A percentile compares a stretch with the other conserved stretches of the same genome.
phyloP scores from a whole-genome alignment of 352 stramenopile genomes.

The Phytophthora foliorum region DNA sequence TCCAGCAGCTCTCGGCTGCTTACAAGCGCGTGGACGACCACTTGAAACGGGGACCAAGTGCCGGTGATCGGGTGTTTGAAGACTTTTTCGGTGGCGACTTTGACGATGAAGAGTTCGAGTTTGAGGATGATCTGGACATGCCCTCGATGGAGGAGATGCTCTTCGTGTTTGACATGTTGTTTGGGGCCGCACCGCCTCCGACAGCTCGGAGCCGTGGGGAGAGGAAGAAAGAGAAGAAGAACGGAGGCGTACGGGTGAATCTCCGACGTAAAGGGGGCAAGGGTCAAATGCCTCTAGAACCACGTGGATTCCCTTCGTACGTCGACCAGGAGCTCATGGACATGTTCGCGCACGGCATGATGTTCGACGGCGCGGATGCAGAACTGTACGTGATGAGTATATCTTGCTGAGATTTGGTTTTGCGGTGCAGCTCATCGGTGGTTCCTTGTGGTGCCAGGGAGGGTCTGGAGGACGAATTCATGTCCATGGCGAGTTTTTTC shows the following conservation, averaged over 20 bases:
- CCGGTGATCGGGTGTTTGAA: constrained; percentile 14
- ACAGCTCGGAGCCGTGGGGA: neutral
- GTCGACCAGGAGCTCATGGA: constrained; percentile 36
- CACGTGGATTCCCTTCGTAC: constrained; percentile 16
- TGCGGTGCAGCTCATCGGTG: neutral
- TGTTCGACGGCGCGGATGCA: constrained; percentile 21
- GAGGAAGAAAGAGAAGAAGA: constrained; percentile 20
- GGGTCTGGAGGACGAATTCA: constrained; percentile 56
- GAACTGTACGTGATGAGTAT: constrained; percentile 16
- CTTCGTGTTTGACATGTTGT: constrained; percentile 84
- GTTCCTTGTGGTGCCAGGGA: constrained; percentile 11
- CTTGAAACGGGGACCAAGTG: constrained; percentile 36
- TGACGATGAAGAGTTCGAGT: constrained; percentile 39
- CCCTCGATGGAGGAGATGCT: constrained; percentile 79
- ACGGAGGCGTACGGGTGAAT: constrained; percentile 26
- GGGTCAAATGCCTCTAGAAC: neutral
- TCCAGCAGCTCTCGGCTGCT: constrained; percentile 74
- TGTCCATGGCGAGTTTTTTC: constrained; percentile 60
- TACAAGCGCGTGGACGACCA: constrained; percentile 79
- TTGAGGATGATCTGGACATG: constrained; percentile 39
- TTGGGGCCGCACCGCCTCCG: constrained; percentile 30
- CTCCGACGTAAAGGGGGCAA: constrained; percentile 22
- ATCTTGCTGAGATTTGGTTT: neutral
- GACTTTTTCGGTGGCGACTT: constrained; percentile 22
- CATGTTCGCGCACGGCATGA: constrained; percentile 36